A percentile compares a stretch with the other conserved stretches of the same genome.
phyloP scores from a whole-genome alignment of 1,139 yeast genomes.

The Protomyces lactucae-debilis region DNA sequence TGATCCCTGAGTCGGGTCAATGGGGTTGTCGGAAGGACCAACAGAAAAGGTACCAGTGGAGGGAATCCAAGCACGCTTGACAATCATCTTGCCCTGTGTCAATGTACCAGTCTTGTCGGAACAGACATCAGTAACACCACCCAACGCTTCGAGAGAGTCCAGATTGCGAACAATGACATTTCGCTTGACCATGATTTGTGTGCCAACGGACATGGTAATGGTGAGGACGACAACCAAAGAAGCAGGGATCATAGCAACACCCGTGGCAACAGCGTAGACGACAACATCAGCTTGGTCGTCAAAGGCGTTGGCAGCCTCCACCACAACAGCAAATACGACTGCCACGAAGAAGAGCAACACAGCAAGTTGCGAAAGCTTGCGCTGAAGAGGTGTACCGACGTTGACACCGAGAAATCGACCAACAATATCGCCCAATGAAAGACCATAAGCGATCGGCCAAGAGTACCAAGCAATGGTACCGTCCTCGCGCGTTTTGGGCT shows the following conservation, averaged over 20 bases:
- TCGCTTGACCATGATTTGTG: constrained; percentile 67
- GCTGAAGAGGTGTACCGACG: constrained; percentile 69
- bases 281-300: constrained; percentile 66
- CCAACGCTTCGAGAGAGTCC: constrained; percentile 74
- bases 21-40: constrained; percentile 59
- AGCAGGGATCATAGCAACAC: constrained; percentile 74
- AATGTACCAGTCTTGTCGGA: constrained; percentile 81
- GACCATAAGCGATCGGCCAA: constrained; percentile 25
- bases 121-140: constrained; percentile 75
- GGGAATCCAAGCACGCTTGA: constrained; percentile 73
- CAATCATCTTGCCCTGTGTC: constrained; percentile 76
- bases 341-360: constrained; percentile 64
- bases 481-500: constrained; percentile 18
- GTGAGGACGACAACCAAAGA: constrained; percentile 75
- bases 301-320: constrained; percentile 72
- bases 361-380: constrained; percentile 65
- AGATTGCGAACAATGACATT: constrained; percentile 72
- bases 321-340: constrained; percentile 69
- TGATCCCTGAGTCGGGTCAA: constrained; percentile 65
- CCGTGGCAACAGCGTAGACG: constrained; percentile 69
- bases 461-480: constrained; percentile 24
- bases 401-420: constrained; percentile 32
- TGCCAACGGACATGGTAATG: constrained; percentile 82
- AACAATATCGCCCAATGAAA: constrained; percentile 26
- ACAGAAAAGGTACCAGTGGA: constrained; percentile 62